Percentiles rank a stretch among this genome's conserved stretches.
Conservation (phyloP, 371 early-diverging fungal genomes). For the Rhizopus microsporus region DNA sequence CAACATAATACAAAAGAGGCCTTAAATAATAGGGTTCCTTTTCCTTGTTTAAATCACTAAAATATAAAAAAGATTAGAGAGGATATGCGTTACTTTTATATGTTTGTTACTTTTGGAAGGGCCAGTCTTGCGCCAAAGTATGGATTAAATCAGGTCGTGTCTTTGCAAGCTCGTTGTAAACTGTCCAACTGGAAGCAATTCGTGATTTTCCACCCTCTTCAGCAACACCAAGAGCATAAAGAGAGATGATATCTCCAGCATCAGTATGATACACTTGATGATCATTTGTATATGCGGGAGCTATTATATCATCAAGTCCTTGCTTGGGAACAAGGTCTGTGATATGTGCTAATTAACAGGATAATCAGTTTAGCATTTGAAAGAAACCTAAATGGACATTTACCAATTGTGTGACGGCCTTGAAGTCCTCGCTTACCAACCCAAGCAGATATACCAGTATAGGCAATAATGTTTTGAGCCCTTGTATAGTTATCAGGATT, state of each 20-base stretch:
- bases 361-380: not conserved
- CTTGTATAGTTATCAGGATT: conserved; percentile 33
- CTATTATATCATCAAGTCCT: conserved; percentile 24
- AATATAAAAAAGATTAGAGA: not conserved
- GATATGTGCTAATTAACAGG: conserved; percentile 24
- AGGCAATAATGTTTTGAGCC: conserved; percentile 32
- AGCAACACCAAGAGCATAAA: conserved; percentile 33
- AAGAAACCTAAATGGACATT: not conserved
- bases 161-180: conserved; percentile 33
- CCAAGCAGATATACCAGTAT: conserved; percentile 31
- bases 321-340: conserved; percentile 27
- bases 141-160: conserved; percentile 34
- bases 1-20: conserved; percentile 28
- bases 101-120: conserved; percentile 23
- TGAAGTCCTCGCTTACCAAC: conserved; percentile 35
- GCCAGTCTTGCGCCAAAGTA: conserved; percentile 29
- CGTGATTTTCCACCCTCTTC: conserved; percentile 33
- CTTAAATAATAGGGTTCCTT: conserved; percentile 17
- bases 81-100: not conserved
- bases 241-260: conserved; percentile 36
- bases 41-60: conserved; percentile 19
- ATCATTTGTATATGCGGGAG: conserved; percentile 35
- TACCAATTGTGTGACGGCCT: conserved; percentile 29
- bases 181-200: conserved; percentile 39
- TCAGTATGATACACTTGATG: conserved; percentile 37